Evolutionary conservation across 2,329 filamentous ascomycete genomes (phyloP), one percentile per base, ranked within the genome.

Genomic region (Penicillium verrucosum): DNA sequence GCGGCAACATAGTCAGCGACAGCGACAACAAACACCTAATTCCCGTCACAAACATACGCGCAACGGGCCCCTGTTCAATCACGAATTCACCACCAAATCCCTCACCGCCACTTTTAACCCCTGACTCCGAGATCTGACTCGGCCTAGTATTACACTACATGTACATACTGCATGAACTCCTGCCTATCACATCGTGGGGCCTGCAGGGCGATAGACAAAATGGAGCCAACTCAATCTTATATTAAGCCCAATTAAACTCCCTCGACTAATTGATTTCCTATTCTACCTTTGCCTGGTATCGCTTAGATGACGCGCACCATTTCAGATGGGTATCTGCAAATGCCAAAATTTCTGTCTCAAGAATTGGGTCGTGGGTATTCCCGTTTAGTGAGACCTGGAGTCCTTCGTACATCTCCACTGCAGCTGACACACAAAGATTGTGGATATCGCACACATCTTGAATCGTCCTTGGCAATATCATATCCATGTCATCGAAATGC

Each of bases 361-460:
- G 44, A 9, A 34, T 27, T 2, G 21, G 4, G 7, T 36, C 29
- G 4, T 49, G 36, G 10, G 1, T 0, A 8, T 42, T 11, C 12
- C 29, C 36, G 4, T 23, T 21, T 12, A 36, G 7, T 12, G 21
- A 16, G 16, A 2, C n/a, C 1, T 27, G 38, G 12, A 54, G 16
- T 9, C 14, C 5, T 2, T 49, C 8, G 3, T 54, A 8, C 37
- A 41, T 29, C 11, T 54, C 43, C 37, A 54, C 29, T 23, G 51
- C 51, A 36, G 29, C 44, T 0, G 37, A 32, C 6, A 54, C 8
- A n/a, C 37, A 49, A 4, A 27, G 8, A 21, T 54, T 49, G 29
- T 54, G 51, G 37, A 54, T 42, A n/a, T 12, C 23, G 18, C 51
- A 54, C 18, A 54, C 30, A 3, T 54, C 44, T 14, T 54, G 3